These are phyloP conservation scores for Rubus parviflorus DNA, from an alignment of 306 rosid genomes.

Conservation along the genomic window DNA sequence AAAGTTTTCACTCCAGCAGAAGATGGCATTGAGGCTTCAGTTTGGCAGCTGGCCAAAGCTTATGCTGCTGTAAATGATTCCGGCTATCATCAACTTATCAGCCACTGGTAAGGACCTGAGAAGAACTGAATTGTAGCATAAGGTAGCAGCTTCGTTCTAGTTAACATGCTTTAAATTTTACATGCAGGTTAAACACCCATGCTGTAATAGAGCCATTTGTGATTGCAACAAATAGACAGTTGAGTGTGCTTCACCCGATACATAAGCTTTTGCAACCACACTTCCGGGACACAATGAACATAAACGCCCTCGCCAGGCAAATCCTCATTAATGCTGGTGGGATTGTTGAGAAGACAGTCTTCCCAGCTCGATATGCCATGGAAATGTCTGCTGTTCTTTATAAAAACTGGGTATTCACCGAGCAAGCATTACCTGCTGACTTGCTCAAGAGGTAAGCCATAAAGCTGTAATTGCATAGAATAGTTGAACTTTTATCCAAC, in stretches of 20 bases:
- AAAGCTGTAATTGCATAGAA: background rate
- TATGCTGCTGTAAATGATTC: slow-evolving; percentile 89
- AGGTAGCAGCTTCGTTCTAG: slow-evolving; percentile 11
- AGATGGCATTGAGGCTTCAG: slow-evolving; percentile 56
- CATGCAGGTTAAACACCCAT: slow-evolving; percentile 83
- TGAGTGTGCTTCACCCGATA: slow-evolving; percentile 83
- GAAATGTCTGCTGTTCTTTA: slow-evolving; percentile 78
- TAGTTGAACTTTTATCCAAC: background rate
- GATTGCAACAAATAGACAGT: slow-evolving; percentile 74
- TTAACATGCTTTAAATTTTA: slow-evolving; percentile 12
- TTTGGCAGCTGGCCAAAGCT: slow-evolving; percentile 96
- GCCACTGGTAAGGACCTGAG: slow-evolving; percentile 74
- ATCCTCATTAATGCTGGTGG: slow-evolving; percentile 89
- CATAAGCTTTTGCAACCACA: slow-evolving; percentile 87
- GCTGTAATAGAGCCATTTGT: slow-evolving; percentile 94
- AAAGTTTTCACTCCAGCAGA: slow-evolving; percentile 67
- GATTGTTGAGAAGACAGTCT: slow-evolving; percentile 85
- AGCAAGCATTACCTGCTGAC: slow-evolving; percentile 80
- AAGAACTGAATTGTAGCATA: slow-evolving; percentile 4
- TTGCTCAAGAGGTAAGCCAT: slow-evolving; percentile 66
- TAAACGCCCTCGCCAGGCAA: slow-evolving; percentile 88
- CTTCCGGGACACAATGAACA: slow-evolving; percentile 82
- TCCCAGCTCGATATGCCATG: slow-evolving; percentile 74
- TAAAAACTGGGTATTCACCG: slow-evolving; percentile 74
- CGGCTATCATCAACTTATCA: slow-evolving; percentile 87